Evolutionary conservation across 768 basidiomycete genomes (phyloP).

Genomic region (Paxillus involutus): DNA sequence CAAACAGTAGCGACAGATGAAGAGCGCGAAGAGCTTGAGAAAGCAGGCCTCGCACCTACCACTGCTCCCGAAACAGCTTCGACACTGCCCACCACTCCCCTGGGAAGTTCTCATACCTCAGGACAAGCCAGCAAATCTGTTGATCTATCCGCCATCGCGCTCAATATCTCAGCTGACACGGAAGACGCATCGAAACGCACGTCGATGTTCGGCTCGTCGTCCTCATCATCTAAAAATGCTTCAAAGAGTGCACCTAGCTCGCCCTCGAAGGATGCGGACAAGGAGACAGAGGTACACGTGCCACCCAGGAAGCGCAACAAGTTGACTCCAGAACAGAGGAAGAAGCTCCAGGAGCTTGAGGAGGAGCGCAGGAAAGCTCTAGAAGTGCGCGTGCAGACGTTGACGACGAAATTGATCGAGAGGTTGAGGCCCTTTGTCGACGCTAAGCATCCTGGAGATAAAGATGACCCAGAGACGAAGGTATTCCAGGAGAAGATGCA

Average conservation of each 20-base stretch:
- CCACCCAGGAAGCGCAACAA: conserved; percentile 41
- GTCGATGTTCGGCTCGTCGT: conserved; percentile 10
- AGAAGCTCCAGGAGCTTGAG: conserved; percentile 81
- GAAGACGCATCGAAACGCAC: conserved; percentile 20
- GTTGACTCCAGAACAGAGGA: conserved; percentile 79
- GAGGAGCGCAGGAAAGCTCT: conserved; percentile 76
- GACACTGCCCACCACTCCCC: conserved; percentile 19
- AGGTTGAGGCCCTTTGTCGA: conserved; percentile 89
- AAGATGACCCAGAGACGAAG: conserved; percentile 80
- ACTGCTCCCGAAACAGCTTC: conserved; percentile 12
- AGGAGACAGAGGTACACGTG: conserved; percentile 32
- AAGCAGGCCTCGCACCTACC: conserved; percentile 47
- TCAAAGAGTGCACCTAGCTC: conserved; percentile 24
- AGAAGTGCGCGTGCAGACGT: conserved; percentile 70
- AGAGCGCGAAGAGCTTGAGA: conserved; percentile 85
- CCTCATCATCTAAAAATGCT: conserved; percentile 16
- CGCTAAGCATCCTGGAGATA: conserved; percentile 78
- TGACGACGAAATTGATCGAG: conserved; percentile 81
- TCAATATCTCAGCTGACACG: conserved; percentile 15
- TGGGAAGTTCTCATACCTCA: conserved; percentile 3
- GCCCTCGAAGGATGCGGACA: conserved; percentile 37
- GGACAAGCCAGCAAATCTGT: conserved; percentile 5
- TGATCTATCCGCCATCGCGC: conserved; percentile 16
- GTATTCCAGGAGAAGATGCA: conserved; percentile 76
- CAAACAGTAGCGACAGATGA: conserved; percentile 90